Percentiles rank a stretch among this genome's conserved stretches.
These are phyloP conservation scores for Populus euphratica DNA, from an alignment of 345 rosid genomes.

Conservation along the genomic window DNA sequence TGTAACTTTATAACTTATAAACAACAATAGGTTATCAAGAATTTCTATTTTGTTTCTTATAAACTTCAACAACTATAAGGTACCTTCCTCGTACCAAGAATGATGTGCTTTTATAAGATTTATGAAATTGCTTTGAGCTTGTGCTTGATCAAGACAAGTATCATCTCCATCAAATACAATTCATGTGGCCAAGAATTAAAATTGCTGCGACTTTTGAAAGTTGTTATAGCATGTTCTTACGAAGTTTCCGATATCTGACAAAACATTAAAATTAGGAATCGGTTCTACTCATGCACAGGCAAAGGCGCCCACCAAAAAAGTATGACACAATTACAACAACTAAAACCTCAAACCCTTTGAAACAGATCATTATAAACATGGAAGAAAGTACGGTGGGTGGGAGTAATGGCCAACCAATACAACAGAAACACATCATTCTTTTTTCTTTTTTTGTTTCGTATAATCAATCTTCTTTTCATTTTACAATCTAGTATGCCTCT, in stretches of 20 bases:
- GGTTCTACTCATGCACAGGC: background rate
- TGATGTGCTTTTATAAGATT: background rate
- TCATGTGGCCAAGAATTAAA: background rate
- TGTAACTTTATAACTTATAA: too few relatives aligned
- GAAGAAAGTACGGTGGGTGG: background rate
- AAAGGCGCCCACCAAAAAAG: background rate
- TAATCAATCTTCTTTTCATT: constrained; percentile 2
- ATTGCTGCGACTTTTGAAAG: background rate
- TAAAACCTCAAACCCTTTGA: background rate
- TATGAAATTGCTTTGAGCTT: background rate
- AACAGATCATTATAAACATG: background rate
- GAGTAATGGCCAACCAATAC: background rate
- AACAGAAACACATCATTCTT: background rate
- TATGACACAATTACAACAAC: background rate
- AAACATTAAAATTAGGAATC: background rate
- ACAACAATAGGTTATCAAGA: too few relatives aligned
- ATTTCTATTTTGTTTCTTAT: too few relatives aligned
- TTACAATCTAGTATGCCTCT: constrained; percentile 16
- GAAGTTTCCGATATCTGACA: background rate
- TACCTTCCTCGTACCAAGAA: background rate
- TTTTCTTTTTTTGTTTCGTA: background rate
- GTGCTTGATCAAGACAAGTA: background rate
- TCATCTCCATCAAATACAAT: background rate
- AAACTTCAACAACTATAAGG: too few relatives aligned
- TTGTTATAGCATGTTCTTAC: background rate